Conservation (phyloP, 805 yeast species). For the Candida loeiensis region DNA sequence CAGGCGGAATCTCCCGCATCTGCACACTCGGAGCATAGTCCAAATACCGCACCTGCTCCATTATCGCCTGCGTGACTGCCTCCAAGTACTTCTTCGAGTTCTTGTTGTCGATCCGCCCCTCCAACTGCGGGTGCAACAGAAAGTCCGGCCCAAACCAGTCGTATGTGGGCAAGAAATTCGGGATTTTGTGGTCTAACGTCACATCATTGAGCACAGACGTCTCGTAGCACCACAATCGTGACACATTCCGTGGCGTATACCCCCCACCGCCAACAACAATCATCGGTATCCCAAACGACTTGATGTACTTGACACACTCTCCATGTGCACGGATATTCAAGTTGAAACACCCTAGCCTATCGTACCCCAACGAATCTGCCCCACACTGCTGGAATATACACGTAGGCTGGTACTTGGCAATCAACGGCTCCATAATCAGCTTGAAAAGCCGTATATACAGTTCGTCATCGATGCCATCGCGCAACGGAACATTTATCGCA, state of each 20-base stretch:
- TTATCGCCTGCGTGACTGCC: constrained; percentile 64
- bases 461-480: constrained; percentile 95
- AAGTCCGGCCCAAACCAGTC: constrained; percentile 89
- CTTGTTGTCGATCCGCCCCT: constrained; percentile 68
- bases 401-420: constrained; percentile 88
- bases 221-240: constrained; percentile 94
- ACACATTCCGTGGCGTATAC: constrained; percentile 92
- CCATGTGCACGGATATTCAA: constrained; percentile 91
- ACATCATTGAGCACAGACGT: constrained; percentile 74
- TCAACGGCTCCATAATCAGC: constrained; percentile 85
- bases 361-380: constrained; percentile 92
- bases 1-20: constrained; percentile 87
- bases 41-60: constrained; percentile 76
- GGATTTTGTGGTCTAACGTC: constrained; percentile 45
- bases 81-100: constrained; percentile 82
- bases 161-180: constrained; percentile 70
- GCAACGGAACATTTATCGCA: constrained; percentile 85
- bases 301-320: constrained; percentile 86
- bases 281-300: constrained; percentile 86
- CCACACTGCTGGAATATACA: constrained; percentile 96
- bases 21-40: constrained; percentile 94
- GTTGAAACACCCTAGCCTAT: constrained; percentile 91
- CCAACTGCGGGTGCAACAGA: constrained; percentile 72
- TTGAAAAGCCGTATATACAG: constrained; percentile 73
- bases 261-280: constrained; percentile 97